Evolutionary conservation across 768 basidiomycete species (phyloP), one percentile per base, ranked within the genome.

Genomic region (Termitomyces sp.): DNA sequence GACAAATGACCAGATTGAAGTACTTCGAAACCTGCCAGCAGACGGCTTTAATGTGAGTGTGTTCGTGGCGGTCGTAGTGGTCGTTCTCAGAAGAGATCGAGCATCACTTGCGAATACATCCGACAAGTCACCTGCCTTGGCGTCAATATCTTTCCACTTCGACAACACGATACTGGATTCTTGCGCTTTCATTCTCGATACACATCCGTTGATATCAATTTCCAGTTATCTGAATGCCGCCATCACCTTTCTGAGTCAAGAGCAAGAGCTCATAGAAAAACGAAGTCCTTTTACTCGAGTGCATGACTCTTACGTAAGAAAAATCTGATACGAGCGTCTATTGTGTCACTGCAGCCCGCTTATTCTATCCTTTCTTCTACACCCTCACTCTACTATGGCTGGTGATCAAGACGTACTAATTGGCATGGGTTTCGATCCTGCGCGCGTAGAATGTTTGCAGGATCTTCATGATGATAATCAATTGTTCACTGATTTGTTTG

Each of bases 361-460:
- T 32, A 32, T 14, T 21, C 32, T 41, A 17, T 9, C 34, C 43
- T 46, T 30, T 32, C 38, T 37, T 37, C n/a, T 30, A 32, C 21
- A 24, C 9, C n/a, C 17, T 44, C 54, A 19, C 22, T 46, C 44
- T 45, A 58, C 14, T 14, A 80, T 81, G 78, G 74, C 77, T 51
- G 74, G 77, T 60, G 90, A 92, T 70, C 83, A 80, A 71, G 88
- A 91, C 15, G 82, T 83, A 14, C 75, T 98, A 34, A 63, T 93
- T 11, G 75, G 80, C 21, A 94, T 96, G 90, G 94, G 94, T 12
- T 97, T 97, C 62, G 89, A 94, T 58, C 66, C 79, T 22, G 81
- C 83, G 15, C 82, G 94, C 57, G 84, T 96, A 44, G 91, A 93
- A 64, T 96, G 93, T 95, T 62, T 65, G 88, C 58, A 42, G 42